These are phyloP conservation scores for Trichoderma citrinoviride DNA, from an alignment of 2,329 filamentous ascomycete genomes.

Conservation along the genomic window DNA sequence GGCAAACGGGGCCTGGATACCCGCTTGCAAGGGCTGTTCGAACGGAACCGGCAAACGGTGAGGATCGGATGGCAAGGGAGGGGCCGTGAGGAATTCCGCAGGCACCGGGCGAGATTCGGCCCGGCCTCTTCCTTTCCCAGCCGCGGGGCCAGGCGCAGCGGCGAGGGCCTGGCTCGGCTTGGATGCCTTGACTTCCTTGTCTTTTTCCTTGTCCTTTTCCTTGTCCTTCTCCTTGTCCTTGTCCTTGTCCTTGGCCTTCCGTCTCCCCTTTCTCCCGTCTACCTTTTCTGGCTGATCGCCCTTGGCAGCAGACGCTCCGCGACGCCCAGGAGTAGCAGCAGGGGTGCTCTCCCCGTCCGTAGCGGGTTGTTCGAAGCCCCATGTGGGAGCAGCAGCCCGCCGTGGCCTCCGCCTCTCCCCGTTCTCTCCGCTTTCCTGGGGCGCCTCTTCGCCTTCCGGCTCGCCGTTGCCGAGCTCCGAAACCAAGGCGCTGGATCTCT, in stretches of 20 bases:
- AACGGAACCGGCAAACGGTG: slow-evolving; percentile 44
- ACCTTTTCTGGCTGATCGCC: slow-evolving; percentile 48
- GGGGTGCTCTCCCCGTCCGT: slow-evolving; percentile 62
- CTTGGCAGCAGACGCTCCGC: slow-evolving; percentile 43
- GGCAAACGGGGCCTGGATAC: slow-evolving; percentile 43
- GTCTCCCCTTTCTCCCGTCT: slow-evolving; percentile 39
- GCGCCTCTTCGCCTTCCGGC: slow-evolving; percentile 53
- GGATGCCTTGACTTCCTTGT: slow-evolving; percentile 34
- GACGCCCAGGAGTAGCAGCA: slow-evolving; percentile 55
- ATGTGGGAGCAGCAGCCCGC: slow-evolving; percentile 68
- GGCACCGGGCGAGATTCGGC: slow-evolving; percentile 51
- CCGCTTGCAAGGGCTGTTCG: slow-evolving; percentile 41
- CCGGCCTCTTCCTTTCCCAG: slow-evolving; percentile 50
- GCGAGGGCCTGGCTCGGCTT: slow-evolving; percentile 46
- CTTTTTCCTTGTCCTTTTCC: slow-evolving; percentile 22
- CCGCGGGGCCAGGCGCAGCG: slow-evolving; percentile 42
- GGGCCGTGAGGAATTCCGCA: slow-evolving; percentile 41
- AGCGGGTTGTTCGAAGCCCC: slow-evolving; percentile 59
- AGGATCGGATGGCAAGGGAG: slow-evolving; percentile 39
- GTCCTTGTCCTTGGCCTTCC: slow-evolving; percentile 43
- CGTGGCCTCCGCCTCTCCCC: slow-evolving; percentile 60
- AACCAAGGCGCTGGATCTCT: slow-evolving; percentile 62
- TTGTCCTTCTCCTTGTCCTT: slow-evolving; percentile 28
- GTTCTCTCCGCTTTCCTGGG: slow-evolving; percentile 55
- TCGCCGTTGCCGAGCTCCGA: slow-evolving; percentile 63